phyloP scores from a whole-genome alignment of 192 early-diverging fungal genomes.

The Ramicandelaber brevisporus region DNA sequence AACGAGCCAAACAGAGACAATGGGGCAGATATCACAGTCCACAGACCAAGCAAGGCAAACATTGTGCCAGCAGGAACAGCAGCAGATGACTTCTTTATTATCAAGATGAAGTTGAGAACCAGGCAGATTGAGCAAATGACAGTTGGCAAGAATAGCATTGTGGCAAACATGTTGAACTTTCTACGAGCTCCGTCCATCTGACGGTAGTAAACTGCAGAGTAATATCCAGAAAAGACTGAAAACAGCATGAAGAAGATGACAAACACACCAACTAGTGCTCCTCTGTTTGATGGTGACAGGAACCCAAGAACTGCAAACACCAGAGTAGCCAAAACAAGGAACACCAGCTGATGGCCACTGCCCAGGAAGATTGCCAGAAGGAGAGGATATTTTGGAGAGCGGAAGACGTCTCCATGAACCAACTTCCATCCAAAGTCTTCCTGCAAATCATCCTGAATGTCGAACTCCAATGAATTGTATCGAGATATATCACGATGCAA shows the following conservation, averaged over 20 bases:
- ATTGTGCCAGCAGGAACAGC: conserved; percentile 78
- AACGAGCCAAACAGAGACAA: conserved; percentile 54
- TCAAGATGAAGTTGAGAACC: conserved; percentile 64
- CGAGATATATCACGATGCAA: conserved; percentile 80
- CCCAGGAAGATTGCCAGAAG: conserved; percentile 60
- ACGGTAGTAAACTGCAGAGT: conserved; percentile 74
- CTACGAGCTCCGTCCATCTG: conserved; percentile 79
- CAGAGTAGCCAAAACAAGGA: conserved; percentile 42
- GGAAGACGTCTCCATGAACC: conserved; percentile 94
- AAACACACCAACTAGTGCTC: conserved; percentile 82
- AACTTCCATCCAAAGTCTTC: conserved; percentile 98
- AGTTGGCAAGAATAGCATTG: conserved; percentile 53
- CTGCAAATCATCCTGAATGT: conserved; percentile 37
- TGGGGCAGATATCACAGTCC: conserved; percentile 62
- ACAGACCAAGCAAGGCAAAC: conserved; percentile 54
- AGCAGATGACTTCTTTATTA: conserved; percentile 51
- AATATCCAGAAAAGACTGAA: conserved; percentile 66
- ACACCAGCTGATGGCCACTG: conserved; percentile 56
- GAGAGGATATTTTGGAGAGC: conserved; percentile 48
- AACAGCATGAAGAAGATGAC: conserved; percentile 79
- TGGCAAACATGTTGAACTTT: conserved; percentile 58
- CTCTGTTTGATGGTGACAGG: conserved; percentile 71
- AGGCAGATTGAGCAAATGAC: conserved; percentile 30
- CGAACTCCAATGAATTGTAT: conserved; percentile 56
- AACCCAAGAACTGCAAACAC: conserved; percentile 89